phyloP scores from a whole-genome alignment of 164 flowering plant species.

The Santalum album region DNA sequence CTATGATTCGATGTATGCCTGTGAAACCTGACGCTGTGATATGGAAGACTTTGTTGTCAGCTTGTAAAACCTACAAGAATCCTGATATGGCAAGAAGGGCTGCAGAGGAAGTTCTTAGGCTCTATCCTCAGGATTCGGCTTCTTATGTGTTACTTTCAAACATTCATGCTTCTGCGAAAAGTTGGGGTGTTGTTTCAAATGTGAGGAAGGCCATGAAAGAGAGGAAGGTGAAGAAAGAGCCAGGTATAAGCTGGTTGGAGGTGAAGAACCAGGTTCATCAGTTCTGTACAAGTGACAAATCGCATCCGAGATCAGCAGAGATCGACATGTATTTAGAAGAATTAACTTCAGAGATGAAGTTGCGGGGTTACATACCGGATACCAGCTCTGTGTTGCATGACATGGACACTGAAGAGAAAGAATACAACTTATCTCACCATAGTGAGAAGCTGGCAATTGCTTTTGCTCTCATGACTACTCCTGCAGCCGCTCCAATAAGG shows the following conservation, averaged over 20 bases:
- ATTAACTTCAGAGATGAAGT: slow-evolving; percentile 36
- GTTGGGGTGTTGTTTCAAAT: slow-evolving; percentile 55
- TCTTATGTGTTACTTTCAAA: slow-evolving; percentile 61
- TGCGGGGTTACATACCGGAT: slow-evolving; percentile 49
- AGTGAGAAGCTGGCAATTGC: slow-evolving; percentile 73
- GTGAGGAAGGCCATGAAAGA: slow-evolving; percentile 58
- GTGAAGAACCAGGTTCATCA: slow-evolving; percentile 53
- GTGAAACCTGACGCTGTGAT: slow-evolving; percentile 48
- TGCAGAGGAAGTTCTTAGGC: slow-evolving; percentile 35
- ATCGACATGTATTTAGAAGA: slow-evolving; percentile 45
- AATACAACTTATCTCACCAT: slow-evolving; percentile 44
- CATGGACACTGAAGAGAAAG: slow-evolving; percentile 60
- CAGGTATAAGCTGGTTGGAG: slow-evolving; percentile 79
- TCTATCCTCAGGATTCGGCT: slow-evolving; percentile 58
- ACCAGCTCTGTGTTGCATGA: slow-evolving; percentile 46
- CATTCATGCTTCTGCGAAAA: slow-evolving; percentile 46
- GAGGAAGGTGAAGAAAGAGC: slow-evolving; percentile 60
- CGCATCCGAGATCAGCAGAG: slow-evolving; percentile 42
- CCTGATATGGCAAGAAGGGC: slow-evolving; percentile 53
- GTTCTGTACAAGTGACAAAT: slow-evolving; percentile 43
- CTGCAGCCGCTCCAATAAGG: slow-evolving; percentile 39
- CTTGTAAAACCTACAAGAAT: slow-evolving; percentile 62
- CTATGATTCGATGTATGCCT: slow-evolving; percentile 55
- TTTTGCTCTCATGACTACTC: slow-evolving; percentile 49
- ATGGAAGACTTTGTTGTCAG: slow-evolving; percentile 75